Evolutionary conservation across 1,139 yeast genomes (phyloP).

Genomic region (Fermentozyma sake): DNA sequence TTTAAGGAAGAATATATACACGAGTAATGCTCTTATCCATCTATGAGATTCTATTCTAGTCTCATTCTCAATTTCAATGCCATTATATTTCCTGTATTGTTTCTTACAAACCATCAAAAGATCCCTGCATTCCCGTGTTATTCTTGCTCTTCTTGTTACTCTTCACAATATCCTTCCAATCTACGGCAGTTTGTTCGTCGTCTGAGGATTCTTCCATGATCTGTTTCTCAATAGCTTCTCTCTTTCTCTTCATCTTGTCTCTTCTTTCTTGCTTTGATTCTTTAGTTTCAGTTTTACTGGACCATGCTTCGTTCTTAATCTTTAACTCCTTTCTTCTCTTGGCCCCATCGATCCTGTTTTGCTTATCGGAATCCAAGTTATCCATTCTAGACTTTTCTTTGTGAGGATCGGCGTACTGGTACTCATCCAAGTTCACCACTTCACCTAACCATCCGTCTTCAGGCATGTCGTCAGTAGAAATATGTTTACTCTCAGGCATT

Average conservation of each 20-base stretch:
- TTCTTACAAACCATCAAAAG: slow-evolving; percentile 67
- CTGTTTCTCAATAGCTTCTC: slow-evolving; percentile 60
- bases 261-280: slow-evolving; percentile 61
- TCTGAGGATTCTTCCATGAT: slow-evolving; percentile 43
- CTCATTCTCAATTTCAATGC: too few relatives aligned
- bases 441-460: slow-evolving; percentile 71
- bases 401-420: slow-evolving; percentile 56
- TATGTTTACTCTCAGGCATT: slow-evolving; percentile 82
- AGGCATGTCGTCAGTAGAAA: slow-evolving; percentile 46
- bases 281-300: slow-evolving; percentile 60
- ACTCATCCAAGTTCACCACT: slow-evolving; percentile 60
- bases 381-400: slow-evolving; percentile 62
- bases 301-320: slow-evolving; percentile 75
- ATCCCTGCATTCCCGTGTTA: slow-evolving; percentile 44
- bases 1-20: too few relatives aligned
- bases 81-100: too few relatives aligned
- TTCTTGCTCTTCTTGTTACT: slow-evolving; percentile 56
- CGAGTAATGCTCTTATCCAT: too few relatives aligned
- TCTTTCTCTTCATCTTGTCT: slow-evolving; percentile 56
- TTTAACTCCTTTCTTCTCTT: slow-evolving; percentile 45
- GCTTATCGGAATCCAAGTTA: slow-evolving; percentile 47
- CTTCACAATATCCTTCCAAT: slow-evolving; percentile 85
- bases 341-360: slow-evolving; percentile 41
- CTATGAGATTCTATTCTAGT: too few relatives aligned
- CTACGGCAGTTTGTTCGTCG: slow-evolving; percentile 57